Evolutionary conservation across 1,139 yeast species (phyloP).

Genomic region (Pichia sp.): DNA sequence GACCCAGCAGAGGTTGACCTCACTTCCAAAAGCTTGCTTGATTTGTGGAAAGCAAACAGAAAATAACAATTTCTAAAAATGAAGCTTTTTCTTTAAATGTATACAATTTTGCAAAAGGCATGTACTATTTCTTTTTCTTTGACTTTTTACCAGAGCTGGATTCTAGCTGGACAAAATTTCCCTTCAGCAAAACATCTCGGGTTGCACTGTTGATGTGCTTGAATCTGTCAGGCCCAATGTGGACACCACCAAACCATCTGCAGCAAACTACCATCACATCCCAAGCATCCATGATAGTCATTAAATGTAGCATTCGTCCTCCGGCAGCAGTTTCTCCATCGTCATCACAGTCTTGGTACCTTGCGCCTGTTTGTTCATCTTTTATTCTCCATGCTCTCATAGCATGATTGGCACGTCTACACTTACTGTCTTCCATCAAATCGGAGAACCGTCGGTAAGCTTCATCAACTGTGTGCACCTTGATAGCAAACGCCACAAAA

Average conservation of each 20-base stretch:
- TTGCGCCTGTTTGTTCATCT: slow-evolving; percentile 44
- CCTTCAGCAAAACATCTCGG: slow-evolving; percentile 72
- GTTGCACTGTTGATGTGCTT: slow-evolving; percentile 90
- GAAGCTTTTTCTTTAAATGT: neutral
- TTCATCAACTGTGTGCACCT: slow-evolving; percentile 59
- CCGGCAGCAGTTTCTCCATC: slow-evolving; percentile 99
- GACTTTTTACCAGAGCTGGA: slow-evolving; percentile 13
- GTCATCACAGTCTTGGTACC: slow-evolving; percentile 84
- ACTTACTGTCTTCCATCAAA: slow-evolving; percentile 60
- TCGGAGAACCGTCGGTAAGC: slow-evolving; percentile 50
- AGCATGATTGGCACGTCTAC: slow-evolving; percentile 68
- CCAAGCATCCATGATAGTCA: slow-evolving; percentile 79
- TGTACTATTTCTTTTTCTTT: slow-evolving; percentile 21
- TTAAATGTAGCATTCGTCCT: slow-evolving; percentile 71
- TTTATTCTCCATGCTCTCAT: slow-evolving; percentile 84
- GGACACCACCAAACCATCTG: slow-evolving; percentile 93
- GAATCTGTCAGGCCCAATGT: slow-evolving; percentile 88
- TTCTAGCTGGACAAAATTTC: slow-evolving; percentile 42
- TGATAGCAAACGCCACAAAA: slow-evolving; percentile 71
- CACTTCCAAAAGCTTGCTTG: slow-evolving; percentile 15
- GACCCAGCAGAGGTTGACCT: slow-evolving; percentile 13
- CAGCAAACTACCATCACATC: slow-evolving; percentile 83
- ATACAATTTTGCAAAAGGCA: neutral
- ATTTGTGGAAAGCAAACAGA: slow-evolving; percentile 20
- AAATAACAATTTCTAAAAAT: neutral